phyloP scores from a whole-genome alignment of 129 eudicot genomes.

The Daucus carota region DH1_v3.0 NC_030384.2:41243001-41243500 shows the following conservation, averaged over 20 bases:
- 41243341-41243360: neutral
- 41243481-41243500: neutral
- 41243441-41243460: neutral
- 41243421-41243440: neutral
- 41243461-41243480: slow-evolving; percentile 12
- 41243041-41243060: slow-evolving; percentile 17
- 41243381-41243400: neutral
- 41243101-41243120: slow-evolving; percentile 10
- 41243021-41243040: neutral
- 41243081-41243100: slow-evolving; percentile 23
- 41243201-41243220: neutral
- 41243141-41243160: neutral
- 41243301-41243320: neutral
- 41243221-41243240: neutral
- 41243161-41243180: neutral
- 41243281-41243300: neutral
- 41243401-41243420: neutral
- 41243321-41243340: neutral
- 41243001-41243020: no score
- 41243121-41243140: slow-evolving; percentile 3
- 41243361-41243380: neutral
- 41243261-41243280: neutral
- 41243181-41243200: neutral
- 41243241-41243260: neutral
- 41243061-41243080: slow-evolving; percentile 32